These are phyloP conservation scores for Canariomyces notabilis DNA, from an alignment of 2,329 filamentous ascomycete species.

Conservation along the genomic window DNA sequence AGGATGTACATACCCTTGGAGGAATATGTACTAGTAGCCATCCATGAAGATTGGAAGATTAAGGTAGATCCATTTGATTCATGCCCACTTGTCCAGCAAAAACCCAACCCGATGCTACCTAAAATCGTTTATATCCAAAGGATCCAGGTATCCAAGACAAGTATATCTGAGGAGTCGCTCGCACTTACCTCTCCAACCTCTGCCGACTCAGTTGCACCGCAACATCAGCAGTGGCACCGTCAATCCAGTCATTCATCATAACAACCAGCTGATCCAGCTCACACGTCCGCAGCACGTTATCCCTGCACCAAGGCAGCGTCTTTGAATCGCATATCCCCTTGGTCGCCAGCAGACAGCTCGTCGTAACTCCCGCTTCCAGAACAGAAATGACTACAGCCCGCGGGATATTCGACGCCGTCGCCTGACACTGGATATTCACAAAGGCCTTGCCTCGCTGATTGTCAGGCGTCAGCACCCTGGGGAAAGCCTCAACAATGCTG, in stretches of 20 bases:
- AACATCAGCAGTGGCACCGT: slow-evolving; percentile 44
- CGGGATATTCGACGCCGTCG: slow-evolving; percentile 45
- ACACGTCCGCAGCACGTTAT: slow-evolving; percentile 36
- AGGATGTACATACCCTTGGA: no score
- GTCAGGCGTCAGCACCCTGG: slow-evolving; percentile 29
- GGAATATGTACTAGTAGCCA: no score
- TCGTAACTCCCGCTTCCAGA: slow-evolving; percentile 39
- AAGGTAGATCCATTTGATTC: no score
- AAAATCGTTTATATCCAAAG: no score
- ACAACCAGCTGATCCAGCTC: slow-evolving; percentile 38
- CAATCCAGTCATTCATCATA: slow-evolving; percentile 48
- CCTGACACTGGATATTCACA: slow-evolving; percentile 45
- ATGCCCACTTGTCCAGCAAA: no score
- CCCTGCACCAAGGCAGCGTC: slow-evolving; percentile 42
- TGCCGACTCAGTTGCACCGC: slow-evolving; percentile 37
- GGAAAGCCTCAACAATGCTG: slow-evolving; percentile 35
- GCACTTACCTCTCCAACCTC: slow-evolving; percentile 28
- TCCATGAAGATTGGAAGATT: no score
- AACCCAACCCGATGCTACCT: no score
- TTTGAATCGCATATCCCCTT: slow-evolving; percentile 45
- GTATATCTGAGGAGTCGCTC: no score
- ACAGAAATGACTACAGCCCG: slow-evolving; percentile 43
- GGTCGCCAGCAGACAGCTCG: slow-evolving; percentile 42
- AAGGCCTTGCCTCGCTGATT: slow-evolving; percentile 33
- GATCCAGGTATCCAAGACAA: no score